A percentile compares a stretch with the other conserved stretches of the same genome.
Evolutionary conservation across 768 basidiomycete species (phyloP).

Genomic region (Lepiota subincarnata): DNA sequence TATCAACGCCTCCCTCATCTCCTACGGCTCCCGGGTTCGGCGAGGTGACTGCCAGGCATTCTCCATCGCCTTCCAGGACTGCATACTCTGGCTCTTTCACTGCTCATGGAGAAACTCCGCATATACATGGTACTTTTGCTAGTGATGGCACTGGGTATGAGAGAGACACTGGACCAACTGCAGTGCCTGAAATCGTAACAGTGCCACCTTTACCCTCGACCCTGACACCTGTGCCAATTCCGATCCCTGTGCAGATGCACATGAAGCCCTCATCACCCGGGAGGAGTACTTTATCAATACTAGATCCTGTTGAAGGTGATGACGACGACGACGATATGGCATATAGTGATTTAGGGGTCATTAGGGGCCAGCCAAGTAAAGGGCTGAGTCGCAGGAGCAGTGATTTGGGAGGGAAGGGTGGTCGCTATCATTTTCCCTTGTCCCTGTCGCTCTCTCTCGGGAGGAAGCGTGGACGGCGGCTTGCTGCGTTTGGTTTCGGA

Average conservation of each 20-base stretch:
- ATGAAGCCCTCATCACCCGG: conserved; percentile 1
- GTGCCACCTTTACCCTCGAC: conserved; percentile 6
- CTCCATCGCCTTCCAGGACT: too few species aligned
- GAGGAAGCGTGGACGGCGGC: too few species aligned
- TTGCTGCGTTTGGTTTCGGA: too few species aligned
- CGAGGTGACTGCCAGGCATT: background rate
- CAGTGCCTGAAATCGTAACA: background rate
- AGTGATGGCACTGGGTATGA: background rate
- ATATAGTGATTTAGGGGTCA: conserved; percentile 5
- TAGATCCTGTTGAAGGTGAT: conserved; percentile 2
- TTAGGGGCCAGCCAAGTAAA: background rate
- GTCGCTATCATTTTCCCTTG: conserved; percentile 6
- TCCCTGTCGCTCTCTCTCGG: too few species aligned
- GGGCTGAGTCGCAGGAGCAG: background rate
- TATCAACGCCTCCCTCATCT: conserved; percentile 10
- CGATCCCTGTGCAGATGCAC: conserved; percentile 2
- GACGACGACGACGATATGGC: background rate
- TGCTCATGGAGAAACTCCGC: background rate
- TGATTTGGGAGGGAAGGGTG: conserved; percentile 7
- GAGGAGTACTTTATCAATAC: background rate
- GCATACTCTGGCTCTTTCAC: background rate
- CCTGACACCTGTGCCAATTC: background rate
- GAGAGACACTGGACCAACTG: background rate
- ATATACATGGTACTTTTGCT: background rate
- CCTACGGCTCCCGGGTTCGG: background rate